Conservation (phyloP, 2,329 filamentous ascomycete genomes). For the Sarocladium strictum region DNA sequence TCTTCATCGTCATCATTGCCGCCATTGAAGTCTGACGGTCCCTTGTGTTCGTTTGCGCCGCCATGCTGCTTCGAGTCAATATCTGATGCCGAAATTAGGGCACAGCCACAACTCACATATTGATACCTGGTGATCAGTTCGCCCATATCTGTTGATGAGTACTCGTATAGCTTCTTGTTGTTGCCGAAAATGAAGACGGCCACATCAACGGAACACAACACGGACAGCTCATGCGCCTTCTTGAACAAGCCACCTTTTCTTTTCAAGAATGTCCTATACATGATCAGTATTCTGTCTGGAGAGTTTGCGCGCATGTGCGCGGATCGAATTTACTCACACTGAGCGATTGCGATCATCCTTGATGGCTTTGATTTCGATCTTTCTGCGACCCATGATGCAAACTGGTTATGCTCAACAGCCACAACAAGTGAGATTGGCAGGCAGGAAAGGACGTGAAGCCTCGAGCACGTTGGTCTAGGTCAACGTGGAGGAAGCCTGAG, state of each 20-base stretch:
- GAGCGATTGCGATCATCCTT: constrained; percentile 97
- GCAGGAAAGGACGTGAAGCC: not conserved
- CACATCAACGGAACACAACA: constrained; percentile 96
- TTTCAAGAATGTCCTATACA: constrained; percentile 87
- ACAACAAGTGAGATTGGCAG: not conserved
- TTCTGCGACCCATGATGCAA: constrained; percentile 80
- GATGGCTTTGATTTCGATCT: constrained; percentile 99
- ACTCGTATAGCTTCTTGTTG: constrained; percentile 99
- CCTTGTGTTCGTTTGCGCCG: constrained; percentile 91
- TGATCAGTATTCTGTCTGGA: constrained; percentile 16
- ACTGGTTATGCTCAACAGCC: not conserved
- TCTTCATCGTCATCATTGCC: constrained; percentile 82
- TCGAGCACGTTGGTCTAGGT: not conserved
- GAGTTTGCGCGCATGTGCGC: constrained; percentile 1
- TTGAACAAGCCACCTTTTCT: constrained; percentile 98
- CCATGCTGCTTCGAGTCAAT: constrained; percentile 61
- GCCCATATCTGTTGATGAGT: constrained; percentile 89
- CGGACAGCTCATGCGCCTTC: constrained; percentile 97
- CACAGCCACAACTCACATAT: constrained; percentile 65
- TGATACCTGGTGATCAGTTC: constrained; percentile 83
- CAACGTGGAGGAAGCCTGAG: not conserved
- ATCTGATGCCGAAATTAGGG: constrained; percentile 11
- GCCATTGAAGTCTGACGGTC: constrained; percentile 84
- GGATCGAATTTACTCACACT: constrained; percentile 61
- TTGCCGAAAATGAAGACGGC: constrained; percentile 97